Percentiles rank a stretch among this genome's conserved stretches.
phyloP scores from a whole-genome alignment of 352 stramenopile genomes.

The Phytopythium litorale region DNA sequence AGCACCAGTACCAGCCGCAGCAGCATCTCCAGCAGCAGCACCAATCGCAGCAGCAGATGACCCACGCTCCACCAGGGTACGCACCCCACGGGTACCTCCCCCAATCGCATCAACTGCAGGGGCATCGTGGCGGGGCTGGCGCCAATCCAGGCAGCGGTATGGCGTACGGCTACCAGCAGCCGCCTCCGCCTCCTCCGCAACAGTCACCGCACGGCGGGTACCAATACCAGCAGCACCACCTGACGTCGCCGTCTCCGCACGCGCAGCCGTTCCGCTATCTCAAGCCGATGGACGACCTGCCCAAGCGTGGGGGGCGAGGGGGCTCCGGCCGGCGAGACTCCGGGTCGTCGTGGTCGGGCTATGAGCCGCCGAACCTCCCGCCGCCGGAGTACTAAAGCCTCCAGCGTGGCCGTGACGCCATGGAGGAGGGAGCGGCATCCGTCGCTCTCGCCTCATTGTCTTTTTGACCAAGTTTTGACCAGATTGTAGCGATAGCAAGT shows the following conservation, averaged over 20 bases:
- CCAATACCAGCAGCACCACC: conserved; percentile 27
- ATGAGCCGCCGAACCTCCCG: conserved; percentile 34
- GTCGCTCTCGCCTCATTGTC: background rate
- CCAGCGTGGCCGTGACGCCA: background rate
- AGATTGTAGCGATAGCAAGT: conserved; percentile 20
- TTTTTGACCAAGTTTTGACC: conserved; percentile 20
- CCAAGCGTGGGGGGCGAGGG: conserved; percentile 23
- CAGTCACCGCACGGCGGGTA: conserved; percentile 29
- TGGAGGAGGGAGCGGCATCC: background rate
- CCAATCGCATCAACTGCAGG: conserved; percentile 36
- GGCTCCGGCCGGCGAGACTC: conserved; percentile 40
- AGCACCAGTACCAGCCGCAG: conserved; percentile 67
- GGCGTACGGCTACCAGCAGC: conserved; percentile 25
- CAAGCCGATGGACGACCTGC: conserved; percentile 58
- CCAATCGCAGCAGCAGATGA: conserved; percentile 27
- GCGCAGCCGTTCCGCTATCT: conserved; percentile 59
- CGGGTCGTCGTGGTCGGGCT: conserved; percentile 51
- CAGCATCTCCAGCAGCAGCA: conserved; percentile 36
- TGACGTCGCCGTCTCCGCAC: conserved; percentile 24
- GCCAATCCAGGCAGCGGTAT: conserved; percentile 7
- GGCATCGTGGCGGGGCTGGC: conserved; percentile 19
- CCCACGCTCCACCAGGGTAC: conserved; percentile 31
- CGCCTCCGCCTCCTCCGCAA: conserved; percentile 14
- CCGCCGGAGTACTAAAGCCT: conserved; percentile 28
- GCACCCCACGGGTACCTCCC: conserved; percentile 19